These are phyloP conservation scores for Debaryomycetaceae sp. DNA, from an alignment of 1,139 yeast genomes.

Conservation along the genomic window DNA sequence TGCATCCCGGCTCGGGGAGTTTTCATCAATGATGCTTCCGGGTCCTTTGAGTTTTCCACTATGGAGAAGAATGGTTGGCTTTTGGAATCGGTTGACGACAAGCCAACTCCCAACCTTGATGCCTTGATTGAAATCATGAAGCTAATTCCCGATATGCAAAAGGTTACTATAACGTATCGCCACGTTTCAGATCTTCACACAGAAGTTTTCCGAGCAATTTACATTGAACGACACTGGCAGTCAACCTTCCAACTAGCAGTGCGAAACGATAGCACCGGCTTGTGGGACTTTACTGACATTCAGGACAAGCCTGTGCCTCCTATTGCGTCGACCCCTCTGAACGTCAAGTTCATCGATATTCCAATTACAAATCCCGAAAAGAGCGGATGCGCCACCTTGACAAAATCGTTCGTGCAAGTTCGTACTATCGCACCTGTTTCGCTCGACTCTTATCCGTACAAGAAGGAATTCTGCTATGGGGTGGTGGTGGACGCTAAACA, in stretches of 20 bases:
- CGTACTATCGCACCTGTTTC: slow-evolving; percentile 55
- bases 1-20: slow-evolving; percentile 83
- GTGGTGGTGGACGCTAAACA: slow-evolving; percentile 67
- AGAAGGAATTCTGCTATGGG: slow-evolving; percentile 60
- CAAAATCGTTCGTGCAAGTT: slow-evolving; percentile 55
- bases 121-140: slow-evolving; percentile 72
- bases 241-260: slow-evolving; percentile 60
- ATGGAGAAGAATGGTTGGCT: slow-evolving; percentile 59
- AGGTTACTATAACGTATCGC: slow-evolving; percentile 63
- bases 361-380: slow-evolving; percentile 41
- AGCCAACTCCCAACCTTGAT: slow-evolving; percentile 62
- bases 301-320: slow-evolving; percentile 55
- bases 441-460: slow-evolving; percentile 62
- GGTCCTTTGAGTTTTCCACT: slow-evolving; percentile 58
- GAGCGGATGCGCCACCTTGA: slow-evolving; percentile 40
- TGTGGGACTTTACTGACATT: slow-evolving; percentile 73
- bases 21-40: slow-evolving; percentile 66
- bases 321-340: slow-evolving; percentile 33
- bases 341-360: slow-evolving; percentile 62
- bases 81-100: slow-evolving; percentile 66
- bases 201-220: slow-evolving; percentile 50
- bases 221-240: slow-evolving; percentile 81
- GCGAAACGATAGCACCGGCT: slow-evolving; percentile 72
- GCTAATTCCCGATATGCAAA: slow-evolving; percentile 61
- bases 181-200: slow-evolving; percentile 77